These are phyloP conservation scores for Tolypocladium ovalisporum DNA, from an alignment of 2,329 filamentous ascomycete genomes.

Conservation along the genomic window DNA sequence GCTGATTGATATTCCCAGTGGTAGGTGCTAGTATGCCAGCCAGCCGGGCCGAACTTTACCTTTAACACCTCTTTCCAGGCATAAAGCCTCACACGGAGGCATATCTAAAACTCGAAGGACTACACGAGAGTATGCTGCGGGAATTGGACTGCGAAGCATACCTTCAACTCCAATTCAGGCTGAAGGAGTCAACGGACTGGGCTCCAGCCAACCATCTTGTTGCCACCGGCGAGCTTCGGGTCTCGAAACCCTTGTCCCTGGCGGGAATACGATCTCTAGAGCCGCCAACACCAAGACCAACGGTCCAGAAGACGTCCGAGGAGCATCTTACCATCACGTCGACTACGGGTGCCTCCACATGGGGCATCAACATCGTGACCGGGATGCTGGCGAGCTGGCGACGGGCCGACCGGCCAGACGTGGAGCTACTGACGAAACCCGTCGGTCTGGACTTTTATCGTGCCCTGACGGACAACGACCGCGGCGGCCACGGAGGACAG, in stretches of 20 bases:
- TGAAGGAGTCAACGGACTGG: slow-evolving; percentile 37
- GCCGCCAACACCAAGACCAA: slow-evolving; percentile 10
- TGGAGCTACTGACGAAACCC: slow-evolving; percentile 33
- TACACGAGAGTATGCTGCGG: slow-evolving; percentile 13
- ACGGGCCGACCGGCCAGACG: slow-evolving; percentile 13
- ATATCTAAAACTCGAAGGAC: slow-evolving; percentile 19
- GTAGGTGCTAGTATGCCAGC: slow-evolving; percentile 12
- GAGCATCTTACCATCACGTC: slow-evolving; percentile 21
- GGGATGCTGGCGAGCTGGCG: slow-evolving; percentile 32
- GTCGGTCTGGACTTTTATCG: slow-evolving; percentile 48
- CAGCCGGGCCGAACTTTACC: background rate
- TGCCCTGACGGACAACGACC: slow-evolving; percentile 56
- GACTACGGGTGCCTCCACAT: slow-evolving; percentile 22
- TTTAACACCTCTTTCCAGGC: slow-evolving; percentile 12
- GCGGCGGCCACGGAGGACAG: slow-evolving; percentile 42
- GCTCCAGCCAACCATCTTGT: slow-evolving; percentile 37
- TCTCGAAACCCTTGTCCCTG: slow-evolving; percentile 23
- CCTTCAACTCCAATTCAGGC: slow-evolving; percentile 35
- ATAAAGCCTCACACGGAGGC: slow-evolving; percentile 31
- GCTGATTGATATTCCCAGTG: slow-evolving; percentile 28
- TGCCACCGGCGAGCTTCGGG: slow-evolving; percentile 35
- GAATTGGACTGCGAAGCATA: slow-evolving; percentile 27
- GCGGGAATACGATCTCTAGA: slow-evolving; percentile 8
- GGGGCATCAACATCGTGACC: slow-evolving; percentile 30
- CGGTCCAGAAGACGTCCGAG: slow-evolving; percentile 8